Evolutionary conservation across 345 rosid genomes (phyloP), one percentile per base, ranked within the genome.

Genomic region (Syzygium oleosum): DNA sequence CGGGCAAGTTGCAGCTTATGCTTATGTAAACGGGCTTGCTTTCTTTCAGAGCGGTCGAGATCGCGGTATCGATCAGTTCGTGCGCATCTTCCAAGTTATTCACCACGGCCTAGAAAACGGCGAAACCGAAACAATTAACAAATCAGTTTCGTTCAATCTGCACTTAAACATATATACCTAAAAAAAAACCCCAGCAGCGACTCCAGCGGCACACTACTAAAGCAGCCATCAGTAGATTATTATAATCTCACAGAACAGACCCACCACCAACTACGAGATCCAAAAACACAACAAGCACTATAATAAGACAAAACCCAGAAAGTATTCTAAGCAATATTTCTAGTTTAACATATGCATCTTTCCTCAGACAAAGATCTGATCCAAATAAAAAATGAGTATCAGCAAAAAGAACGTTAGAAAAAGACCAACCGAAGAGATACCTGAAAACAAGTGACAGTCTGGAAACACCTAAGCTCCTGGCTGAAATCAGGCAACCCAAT

Each of bases 21-120:
- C 96, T 96, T 85, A 96, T 93, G 88, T 96, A 96, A 87, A 96
- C 97, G 34, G 97, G 98, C 89, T 96, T 96, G 95, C 97, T 94
- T 90, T 94, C 97, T 91, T 93, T 95, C 91, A 96, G 90, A 85
- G 97, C 91, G 61, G 95, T 96, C 19, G 96, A 94, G 77, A 96
- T 93, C 0, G 98, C 97, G 22, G 98, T 93, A 79, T 96, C 98
- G 9, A 96, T 93, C 91, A 86, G 86, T 88, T 95, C 96, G 78
- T 96, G 98, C 0, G 97, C 98, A 87, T 95, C 97, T 34, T 94
- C 97, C 93, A 96, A 91, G 90, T 96, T 91, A 88, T 93, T 96
- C 90, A 95, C 95, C 90, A 96, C 93, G 34, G 97, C 97, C 98
- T 96, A 84, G 21, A 34, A 52, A 87, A 56, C 51, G 29, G 55